Conservation (phyloP, 2,329 filamentous ascomycete species). For the Diaporthe sp. region DNA sequence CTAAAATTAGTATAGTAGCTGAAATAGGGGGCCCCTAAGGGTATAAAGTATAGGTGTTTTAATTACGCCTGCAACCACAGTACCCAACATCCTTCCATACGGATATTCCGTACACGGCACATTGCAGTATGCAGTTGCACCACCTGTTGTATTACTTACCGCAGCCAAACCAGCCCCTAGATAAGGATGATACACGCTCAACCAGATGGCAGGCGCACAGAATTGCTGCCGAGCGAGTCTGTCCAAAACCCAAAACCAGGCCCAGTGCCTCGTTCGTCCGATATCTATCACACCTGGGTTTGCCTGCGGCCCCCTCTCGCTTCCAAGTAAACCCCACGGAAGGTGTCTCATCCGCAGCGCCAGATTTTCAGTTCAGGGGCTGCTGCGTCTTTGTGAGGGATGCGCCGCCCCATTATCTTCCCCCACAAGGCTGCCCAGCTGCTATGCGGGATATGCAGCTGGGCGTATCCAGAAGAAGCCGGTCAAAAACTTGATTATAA, state of each 20-base stretch:
- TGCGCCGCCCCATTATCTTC: background rate
- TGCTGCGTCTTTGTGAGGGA: background rate
- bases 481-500: background rate
- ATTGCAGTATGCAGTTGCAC: background rate
- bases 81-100: background rate
- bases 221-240: slow-evolving; percentile 7
- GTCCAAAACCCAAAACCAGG: slow-evolving; percentile 1
- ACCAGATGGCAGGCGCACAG: slow-evolving; percentile 26
- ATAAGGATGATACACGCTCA: background rate
- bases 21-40: too few relatives aligned
- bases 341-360: slow-evolving; percentile 22
- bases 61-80: too few relatives aligned
- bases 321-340: background rate
- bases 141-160: background rate
- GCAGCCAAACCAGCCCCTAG: background rate
- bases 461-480: background rate
- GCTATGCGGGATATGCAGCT: background rate
- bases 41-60: too few relatives aligned
- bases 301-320: slow-evolving; percentile 8
- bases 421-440: slow-evolving; percentile 6
- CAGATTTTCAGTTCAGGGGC: slow-evolving; percentile 17
- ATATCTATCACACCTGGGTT: background rate
- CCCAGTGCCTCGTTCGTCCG: slow-evolving; percentile 26
- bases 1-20: too few relatives aligned
- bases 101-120: background rate